phyloP scores from a whole-genome alignment of 371 early-diverging fungal genomes.

The Mucor sp. region DNA sequence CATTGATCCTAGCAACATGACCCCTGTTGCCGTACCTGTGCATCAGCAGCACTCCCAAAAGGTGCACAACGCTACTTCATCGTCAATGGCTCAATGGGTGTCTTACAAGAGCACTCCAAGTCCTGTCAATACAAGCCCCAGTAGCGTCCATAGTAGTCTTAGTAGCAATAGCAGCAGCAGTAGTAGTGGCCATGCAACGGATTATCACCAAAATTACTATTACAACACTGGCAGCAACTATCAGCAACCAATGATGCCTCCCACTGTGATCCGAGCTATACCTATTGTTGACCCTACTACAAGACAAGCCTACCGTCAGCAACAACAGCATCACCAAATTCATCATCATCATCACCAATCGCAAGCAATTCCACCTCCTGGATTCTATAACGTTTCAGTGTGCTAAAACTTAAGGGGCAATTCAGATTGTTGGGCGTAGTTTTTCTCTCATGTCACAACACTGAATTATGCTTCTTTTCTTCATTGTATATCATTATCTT shows the following conservation, averaged over 20 bases:
- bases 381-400: constrained; percentile 19
- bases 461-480: background rate
- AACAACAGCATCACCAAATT: constrained; percentile 4
- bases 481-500: background rate
- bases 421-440: background rate
- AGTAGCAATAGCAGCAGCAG: constrained; percentile 1
- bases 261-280: constrained; percentile 5
- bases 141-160: background rate
- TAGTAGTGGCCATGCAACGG: background rate
- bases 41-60: background rate
- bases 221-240: background rate
- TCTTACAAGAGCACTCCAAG: constrained; percentile 2
- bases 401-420: constrained; percentile 4
- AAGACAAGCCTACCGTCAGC: constrained; percentile 9
- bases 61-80: background rate
- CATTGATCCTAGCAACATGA: constrained; percentile 45
- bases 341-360: background rate
- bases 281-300: constrained; percentile 17
- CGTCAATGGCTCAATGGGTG: constrained; percentile 13
- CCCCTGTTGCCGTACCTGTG: constrained; percentile 37
- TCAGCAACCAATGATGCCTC: background rate
- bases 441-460: background rate
- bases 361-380: constrained; percentile 14
- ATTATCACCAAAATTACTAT: background rate
- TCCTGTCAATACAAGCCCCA: constrained; percentile 1